Conservation (phyloP, 805 yeast genomes). For the Metschnikowia cubensis region DNA sequence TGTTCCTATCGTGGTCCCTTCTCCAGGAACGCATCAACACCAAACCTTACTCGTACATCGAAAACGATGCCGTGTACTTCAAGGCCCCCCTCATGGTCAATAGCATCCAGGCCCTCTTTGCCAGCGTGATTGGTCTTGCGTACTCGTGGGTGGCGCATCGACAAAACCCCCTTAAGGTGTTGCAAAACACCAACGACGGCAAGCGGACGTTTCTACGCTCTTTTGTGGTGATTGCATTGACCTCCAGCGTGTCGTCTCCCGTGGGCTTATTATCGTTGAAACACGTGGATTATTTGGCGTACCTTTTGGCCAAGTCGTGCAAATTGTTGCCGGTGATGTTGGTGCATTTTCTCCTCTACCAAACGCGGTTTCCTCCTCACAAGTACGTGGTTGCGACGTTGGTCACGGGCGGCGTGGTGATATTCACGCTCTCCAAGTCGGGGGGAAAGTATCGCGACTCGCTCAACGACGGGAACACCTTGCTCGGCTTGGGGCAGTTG, state of each 20-base stretch:
- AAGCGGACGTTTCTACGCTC: constrained; percentile 19
- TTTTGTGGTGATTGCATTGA: constrained; percentile 54
- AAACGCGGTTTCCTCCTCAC: constrained; percentile 64
- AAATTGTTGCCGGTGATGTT: constrained; percentile 92
- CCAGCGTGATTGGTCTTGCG: constrained; percentile 60
- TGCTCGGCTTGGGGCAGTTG: constrained; percentile 60
- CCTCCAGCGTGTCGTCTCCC: constrained; percentile 81
- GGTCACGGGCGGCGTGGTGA: constrained; percentile 80
- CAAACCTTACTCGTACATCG: constrained; percentile 59
- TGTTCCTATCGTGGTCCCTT: constrained; percentile 88
- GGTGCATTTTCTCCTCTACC: constrained; percentile 69
- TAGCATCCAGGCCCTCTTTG: constrained; percentile 67
- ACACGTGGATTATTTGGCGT: constrained; percentile 83
- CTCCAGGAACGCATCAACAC: constrained; percentile 86
- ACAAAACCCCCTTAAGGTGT: constrained; percentile 12
- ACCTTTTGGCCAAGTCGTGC: constrained; percentile 85
- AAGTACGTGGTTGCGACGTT: constrained; percentile 73
- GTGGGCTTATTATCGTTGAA: constrained; percentile 72
- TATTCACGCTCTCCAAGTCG: constrained; percentile 61
- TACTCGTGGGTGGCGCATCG: constrained; percentile 45
- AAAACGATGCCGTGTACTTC: constrained; percentile 43
- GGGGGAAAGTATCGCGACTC: constrained; percentile 23
- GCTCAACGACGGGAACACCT: constrained; percentile 39
- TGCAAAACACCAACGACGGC: not conserved
- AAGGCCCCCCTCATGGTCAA: constrained; percentile 78